These are phyloP conservation scores for Wickerhamiella lipophila DNA, from an alignment of 805 yeast genomes.

Conservation along the genomic window DNA sequence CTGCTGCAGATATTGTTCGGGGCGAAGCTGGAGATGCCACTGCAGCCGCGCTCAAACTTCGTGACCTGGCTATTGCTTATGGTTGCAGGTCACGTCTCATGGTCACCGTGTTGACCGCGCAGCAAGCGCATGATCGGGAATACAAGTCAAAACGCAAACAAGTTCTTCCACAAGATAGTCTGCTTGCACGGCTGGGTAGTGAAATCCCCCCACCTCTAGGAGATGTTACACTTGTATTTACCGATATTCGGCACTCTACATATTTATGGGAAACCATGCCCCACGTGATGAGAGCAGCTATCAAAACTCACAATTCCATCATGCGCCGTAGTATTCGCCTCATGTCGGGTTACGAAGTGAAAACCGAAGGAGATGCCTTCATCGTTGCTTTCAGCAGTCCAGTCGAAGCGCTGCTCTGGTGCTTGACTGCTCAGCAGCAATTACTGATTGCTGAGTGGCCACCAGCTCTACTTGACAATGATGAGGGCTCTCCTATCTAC, in stretches of 20 bases:
- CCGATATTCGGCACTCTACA: slow-evolving; percentile 93
- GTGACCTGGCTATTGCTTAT: slow-evolving; percentile 89
- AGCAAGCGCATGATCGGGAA: slow-evolving; percentile 7
- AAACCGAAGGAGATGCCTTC: slow-evolving; percentile 98
- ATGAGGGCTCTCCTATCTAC: slow-evolving; percentile 68
- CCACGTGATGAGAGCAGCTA: slow-evolving; percentile 90
- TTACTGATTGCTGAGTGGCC: slow-evolving; percentile 89
- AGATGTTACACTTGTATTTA: slow-evolving; percentile 86
- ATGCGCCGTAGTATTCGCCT: slow-evolving; percentile 89
- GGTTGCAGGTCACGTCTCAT: slow-evolving; percentile 72
- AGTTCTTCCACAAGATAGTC: slow-evolving; percentile 54
- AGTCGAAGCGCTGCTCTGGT: slow-evolving; percentile 82
- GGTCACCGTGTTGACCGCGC: slow-evolving; percentile 49
- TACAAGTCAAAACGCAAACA: slow-evolving; percentile 31
- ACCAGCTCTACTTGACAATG: slow-evolving; percentile 68
- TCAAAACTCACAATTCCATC: slow-evolving; percentile 80
- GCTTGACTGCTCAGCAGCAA: slow-evolving; percentile 82
- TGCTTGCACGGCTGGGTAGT: slow-evolving; percentile 59
- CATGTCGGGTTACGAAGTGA: slow-evolving; percentile 95
- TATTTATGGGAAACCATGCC: slow-evolving; percentile 87
- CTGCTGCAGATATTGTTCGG: slow-evolving; percentile 82
- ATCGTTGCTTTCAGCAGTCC: slow-evolving; percentile 96
- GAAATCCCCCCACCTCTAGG: slow-evolving; percentile 95
- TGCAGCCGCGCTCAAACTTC: slow-evolving; percentile 80
- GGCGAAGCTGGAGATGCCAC: slow-evolving; percentile 66